Percentiles rank a stretch among this genome's conserved stretches.
These are phyloP conservation scores for Falciphora oryzae DNA, from an alignment of 2,329 filamentous ascomycete genomes.

Conservation along the genomic window DNA sequence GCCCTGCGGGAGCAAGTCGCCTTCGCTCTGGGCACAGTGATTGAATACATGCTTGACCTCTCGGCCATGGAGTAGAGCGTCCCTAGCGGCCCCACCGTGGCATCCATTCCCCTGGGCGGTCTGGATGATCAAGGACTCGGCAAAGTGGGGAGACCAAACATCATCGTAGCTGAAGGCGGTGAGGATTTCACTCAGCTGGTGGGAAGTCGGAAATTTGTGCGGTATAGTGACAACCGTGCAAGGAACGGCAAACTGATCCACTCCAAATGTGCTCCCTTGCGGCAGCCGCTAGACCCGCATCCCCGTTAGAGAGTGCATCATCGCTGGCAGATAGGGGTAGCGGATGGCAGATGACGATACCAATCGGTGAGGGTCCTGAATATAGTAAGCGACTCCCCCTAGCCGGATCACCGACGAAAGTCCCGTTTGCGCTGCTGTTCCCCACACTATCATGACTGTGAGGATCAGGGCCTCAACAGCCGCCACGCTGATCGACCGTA, in stretches of 20 bases:
- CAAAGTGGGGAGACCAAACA: neutral
- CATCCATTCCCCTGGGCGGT: neutral
- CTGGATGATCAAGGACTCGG: neutral
- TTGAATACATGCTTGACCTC: neutral
- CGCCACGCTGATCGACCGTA: no score
- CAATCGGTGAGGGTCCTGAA: neutral
- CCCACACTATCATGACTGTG: no score
- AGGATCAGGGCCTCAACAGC: no score
- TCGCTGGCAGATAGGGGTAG: neutral
- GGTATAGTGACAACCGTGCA: neutral
- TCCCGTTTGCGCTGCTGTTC: no score
- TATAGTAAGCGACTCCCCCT: neutral
- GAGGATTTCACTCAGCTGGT: neutral
- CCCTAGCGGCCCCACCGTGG: neutral
- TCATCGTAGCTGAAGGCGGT: neutral
- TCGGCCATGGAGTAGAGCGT: neutral
- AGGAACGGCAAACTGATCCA: neutral
- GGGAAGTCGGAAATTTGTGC: neutral
- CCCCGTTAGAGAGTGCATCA: neutral
- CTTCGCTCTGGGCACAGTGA: neutral
- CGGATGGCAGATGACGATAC: neutral
- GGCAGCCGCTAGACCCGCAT: neutral
- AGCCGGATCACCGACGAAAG: neutral
- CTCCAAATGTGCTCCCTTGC: neutral
- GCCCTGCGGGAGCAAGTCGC: conserved; percentile 2